phyloP scores from a whole-genome alignment of 2,329 filamentous ascomycete species.

The Colletotrichum sp. region DNA sequence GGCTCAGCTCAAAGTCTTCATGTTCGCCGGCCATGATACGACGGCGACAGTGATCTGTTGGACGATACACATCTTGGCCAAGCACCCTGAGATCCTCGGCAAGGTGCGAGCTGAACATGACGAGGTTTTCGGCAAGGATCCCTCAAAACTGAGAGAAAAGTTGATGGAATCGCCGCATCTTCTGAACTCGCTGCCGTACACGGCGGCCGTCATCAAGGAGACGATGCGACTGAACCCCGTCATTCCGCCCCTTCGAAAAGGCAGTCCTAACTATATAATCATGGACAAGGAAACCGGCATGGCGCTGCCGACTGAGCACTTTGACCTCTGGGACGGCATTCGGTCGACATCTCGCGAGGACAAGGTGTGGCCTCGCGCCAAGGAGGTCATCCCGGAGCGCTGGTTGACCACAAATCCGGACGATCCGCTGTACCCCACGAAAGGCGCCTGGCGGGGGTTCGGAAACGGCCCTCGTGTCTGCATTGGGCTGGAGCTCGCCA shows the following conservation, averaged over 20 bases:
- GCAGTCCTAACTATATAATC: constrained; percentile 32
- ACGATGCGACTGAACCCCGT: constrained; percentile 55
- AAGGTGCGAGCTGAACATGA: constrained; percentile 32
- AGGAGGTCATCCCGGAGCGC: constrained; percentile 45
- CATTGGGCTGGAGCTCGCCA: constrained; percentile 59
- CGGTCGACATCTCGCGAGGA: constrained; percentile 28
- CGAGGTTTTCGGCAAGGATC: constrained; percentile 26
- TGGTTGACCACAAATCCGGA: constrained; percentile 32
- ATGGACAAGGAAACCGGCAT: constrained; percentile 37
- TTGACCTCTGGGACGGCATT: constrained; percentile 19
- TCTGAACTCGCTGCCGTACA: constrained; percentile 55
- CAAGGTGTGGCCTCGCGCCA: constrained; percentile 39
- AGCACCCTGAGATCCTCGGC: constrained; percentile 24
- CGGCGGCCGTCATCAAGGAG: constrained; percentile 59
- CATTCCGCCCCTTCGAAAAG: constrained; percentile 42
- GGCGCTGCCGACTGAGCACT: constrained; percentile 38
- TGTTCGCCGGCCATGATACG: constrained; percentile 43
- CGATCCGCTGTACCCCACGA: constrained; percentile 16
- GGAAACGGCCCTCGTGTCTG: constrained; percentile 57
- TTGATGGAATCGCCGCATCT: constrained; percentile 44
- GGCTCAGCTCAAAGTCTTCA: constrained; percentile 37
- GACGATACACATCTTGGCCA: constrained; percentile 26
- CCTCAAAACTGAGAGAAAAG: constrained; percentile 33
- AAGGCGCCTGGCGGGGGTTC: constrained; percentile 55
- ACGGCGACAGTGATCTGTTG: constrained; percentile 37